These are phyloP conservation scores for Fusarium secorum DNA, from an alignment of 2,329 filamentous ascomycete species.

Conservation along the genomic window DNA sequence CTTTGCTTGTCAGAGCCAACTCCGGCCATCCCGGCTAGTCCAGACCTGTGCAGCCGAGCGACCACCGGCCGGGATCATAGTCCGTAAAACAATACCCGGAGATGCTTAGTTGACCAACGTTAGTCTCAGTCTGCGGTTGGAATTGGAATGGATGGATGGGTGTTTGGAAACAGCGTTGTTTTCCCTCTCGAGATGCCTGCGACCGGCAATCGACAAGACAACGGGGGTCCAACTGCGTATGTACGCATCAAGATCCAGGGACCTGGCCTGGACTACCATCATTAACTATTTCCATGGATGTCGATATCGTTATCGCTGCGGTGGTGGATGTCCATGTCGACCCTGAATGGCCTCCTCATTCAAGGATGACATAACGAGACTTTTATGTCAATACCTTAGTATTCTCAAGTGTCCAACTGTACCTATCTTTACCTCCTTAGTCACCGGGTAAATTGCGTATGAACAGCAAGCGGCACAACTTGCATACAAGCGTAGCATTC, in stretches of 20 bases:
- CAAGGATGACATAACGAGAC: slow-evolving; percentile 8
- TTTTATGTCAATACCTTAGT: neutral
- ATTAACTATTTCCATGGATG: neutral
- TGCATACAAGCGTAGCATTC: slow-evolving; percentile 21
- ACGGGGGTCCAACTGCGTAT: slow-evolving; percentile 10
- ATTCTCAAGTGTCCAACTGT: neutral
- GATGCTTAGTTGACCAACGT: neutral
- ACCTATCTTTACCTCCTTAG: neutral
- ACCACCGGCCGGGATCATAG: slow-evolving; percentile 24
- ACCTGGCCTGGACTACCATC: neutral
- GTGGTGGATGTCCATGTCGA: slow-evolving; percentile 12
- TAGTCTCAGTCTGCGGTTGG: slow-evolving; percentile 1
- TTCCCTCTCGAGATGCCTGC: slow-evolving; percentile 18
- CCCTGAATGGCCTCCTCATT: neutral
- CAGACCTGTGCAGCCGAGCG: slow-evolving; percentile 31
- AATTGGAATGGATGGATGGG: slow-evolving; percentile 4
- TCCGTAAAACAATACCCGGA: slow-evolving; percentile 19
- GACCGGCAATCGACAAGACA: slow-evolving; percentile 18
- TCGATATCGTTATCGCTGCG: neutral
- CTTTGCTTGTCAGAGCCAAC: neutral
- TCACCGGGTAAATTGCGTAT: neutral
- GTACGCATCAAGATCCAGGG: neutral
- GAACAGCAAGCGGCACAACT: slow-evolving; percentile 5
- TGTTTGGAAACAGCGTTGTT: slow-evolving; percentile 26
- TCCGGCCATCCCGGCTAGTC: slow-evolving; percentile 16